Evolutionary conservation across 164 flowering plant genomes (phyloP), one percentile per base, ranked within the genome.

Genomic region (Vitis rotundifolia): DNA sequence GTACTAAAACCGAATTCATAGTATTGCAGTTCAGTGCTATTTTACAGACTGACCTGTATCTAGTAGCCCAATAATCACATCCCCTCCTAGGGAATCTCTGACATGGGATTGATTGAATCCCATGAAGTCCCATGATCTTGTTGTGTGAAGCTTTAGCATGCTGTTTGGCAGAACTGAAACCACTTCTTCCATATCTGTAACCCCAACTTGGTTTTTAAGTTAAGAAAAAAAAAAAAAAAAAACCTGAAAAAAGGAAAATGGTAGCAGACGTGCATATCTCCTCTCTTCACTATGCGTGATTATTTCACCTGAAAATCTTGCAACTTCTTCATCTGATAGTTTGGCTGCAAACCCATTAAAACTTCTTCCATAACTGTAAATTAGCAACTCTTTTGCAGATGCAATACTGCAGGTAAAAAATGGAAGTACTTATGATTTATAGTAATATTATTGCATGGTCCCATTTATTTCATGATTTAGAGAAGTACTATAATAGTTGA

Each of bases 61-160:
- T 9, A 85, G 58, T 53, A 85, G 60, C 9, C 79, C 89, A 47
- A 85, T 62, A 22, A 83, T 74, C 19, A 83, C 75, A 4, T 81
- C 77, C 61, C 84, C 81, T 77, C 73, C 76, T 7, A 26, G 57
- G 28, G 55, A 5, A 10, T 28, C 31, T 13, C 65, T 69, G 51
- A 58, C 37, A 54, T 37, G 28, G 58, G 19, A 53, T 44, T 37
- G 54, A 44, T 69, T 14, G 13, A 80, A 63, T 11, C 84, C 90
- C 69, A 72, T 52, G 73, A 85, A 85, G 47, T 83, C 84, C 88
- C 87, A 83, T 55, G 90, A 84, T 65, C 88, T 79, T 67, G 90
- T 82, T 2, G 86, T 84, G 57, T 84, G 90, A 70, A 81, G 80
- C 59, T 78, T 16, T 11, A 78, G 51, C 14, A 58, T 73, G 14